Conservation (phyloP, 2,329 filamentous ascomycete species). For the Hypoxylon sp. region DNA sequence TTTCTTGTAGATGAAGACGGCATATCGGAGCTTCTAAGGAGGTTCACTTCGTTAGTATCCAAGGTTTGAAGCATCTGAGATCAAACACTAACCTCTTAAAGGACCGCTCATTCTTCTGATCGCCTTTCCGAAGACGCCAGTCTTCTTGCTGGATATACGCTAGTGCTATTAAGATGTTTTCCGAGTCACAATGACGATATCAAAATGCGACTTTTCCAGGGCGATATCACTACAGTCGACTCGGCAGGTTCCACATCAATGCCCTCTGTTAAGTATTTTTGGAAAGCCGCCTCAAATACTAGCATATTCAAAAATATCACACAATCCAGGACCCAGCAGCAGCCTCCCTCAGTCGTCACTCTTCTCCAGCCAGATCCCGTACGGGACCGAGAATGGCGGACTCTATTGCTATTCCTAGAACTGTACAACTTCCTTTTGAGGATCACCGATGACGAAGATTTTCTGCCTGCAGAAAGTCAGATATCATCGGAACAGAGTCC, state of each 20-base stretch:
- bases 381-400: conserved; percentile 83
- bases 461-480: conserved; percentile 75
- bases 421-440: conserved; percentile 93
- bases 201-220: conserved; percentile 92
- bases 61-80: conserved; percentile 48
- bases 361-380: conserved; percentile 53
- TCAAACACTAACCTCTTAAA: conserved; percentile 48
- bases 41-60: conserved; percentile 58
- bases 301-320: conserved; percentile 57
- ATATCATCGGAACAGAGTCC: conserved; percentile 57
- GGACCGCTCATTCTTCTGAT: conserved; percentile 52
- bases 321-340: conserved; percentile 53
- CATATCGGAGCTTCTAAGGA: conserved; percentile 73
- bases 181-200: conserved; percentile 87
- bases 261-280: conserved; percentile 87
- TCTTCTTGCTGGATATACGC: conserved; percentile 85
- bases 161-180: conserved; percentile 89
- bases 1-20: conserved; percentile 82
- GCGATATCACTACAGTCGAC: conserved; percentile 67
- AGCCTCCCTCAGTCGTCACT: conserved; percentile 43
- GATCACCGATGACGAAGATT: conserved; percentile 96
- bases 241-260: conserved; percentile 59
- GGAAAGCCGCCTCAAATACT: conserved; percentile 72
- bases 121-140: conserved; percentile 73
- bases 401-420: conserved; percentile 91